Conservation (phyloP, 139 green algal species). For the Asterochloris erici region DNA sequence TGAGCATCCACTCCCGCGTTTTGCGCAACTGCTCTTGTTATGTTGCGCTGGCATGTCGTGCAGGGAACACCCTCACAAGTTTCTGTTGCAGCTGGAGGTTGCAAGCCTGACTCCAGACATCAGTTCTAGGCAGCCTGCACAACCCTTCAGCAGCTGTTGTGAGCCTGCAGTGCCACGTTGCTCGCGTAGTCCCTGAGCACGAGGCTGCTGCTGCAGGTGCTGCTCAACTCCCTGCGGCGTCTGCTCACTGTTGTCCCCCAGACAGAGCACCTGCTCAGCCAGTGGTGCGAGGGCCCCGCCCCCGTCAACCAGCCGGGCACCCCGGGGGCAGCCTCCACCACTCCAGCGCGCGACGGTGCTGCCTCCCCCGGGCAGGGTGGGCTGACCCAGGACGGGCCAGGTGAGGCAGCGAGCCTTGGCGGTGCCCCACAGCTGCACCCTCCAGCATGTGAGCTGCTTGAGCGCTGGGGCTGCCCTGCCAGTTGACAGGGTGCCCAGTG, state of each 20-base stretch:
- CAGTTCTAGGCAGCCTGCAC: not conserved
- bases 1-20: not conserved
- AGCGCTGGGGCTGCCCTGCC: too few species aligned
- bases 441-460: too few species aligned
- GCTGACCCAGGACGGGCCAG: constrained; percentile 3
- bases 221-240: constrained; percentile 54
- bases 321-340: not conserved
- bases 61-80: too few species aligned
- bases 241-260: constrained; percentile 47
- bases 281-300: constrained; percentile 33
- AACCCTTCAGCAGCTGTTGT: not conserved
- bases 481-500: too few species aligned
- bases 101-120: not conserved
- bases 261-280: constrained; percentile 37
- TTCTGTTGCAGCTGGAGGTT: not conserved
- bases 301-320: constrained; percentile 1
- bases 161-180: not conserved
- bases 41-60: too few species aligned
- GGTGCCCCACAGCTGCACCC: too few species aligned
- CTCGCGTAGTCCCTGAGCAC: not conserved
- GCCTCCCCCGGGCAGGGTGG: not conserved
- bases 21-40: not conserved
- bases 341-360: not conserved
- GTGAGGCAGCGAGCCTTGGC: not conserved
- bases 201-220: constrained; percentile 41